Percentiles rank a stretch among this genome's conserved stretches.
phyloP scores from a whole-genome alignment of 179 eudicot genomes.

The Heliamphora pulchella region DNA sequence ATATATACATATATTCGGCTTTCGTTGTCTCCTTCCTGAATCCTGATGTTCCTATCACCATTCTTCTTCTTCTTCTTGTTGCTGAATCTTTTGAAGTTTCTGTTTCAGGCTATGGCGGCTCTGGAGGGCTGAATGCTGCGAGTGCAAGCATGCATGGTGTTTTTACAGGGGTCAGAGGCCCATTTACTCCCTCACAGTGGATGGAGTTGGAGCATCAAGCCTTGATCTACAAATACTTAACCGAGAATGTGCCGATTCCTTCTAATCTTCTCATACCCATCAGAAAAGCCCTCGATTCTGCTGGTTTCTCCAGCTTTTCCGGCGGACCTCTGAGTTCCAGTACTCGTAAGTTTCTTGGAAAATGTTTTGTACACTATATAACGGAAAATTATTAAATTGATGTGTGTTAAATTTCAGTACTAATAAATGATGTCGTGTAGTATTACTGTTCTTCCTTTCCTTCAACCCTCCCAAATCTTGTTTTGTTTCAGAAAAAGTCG shows the following conservation, averaged over 20 bases:
- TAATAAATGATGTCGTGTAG: too few relatives aligned
- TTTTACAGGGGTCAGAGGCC: slow-evolving; percentile 49
- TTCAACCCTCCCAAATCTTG: too few relatives aligned
- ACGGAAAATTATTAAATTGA: too few relatives aligned
- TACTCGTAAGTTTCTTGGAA: slow-evolving; percentile 43
- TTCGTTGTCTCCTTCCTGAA: not conserved
- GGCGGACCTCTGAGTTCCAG: slow-evolving; percentile 41
- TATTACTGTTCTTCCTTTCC: too few relatives aligned
- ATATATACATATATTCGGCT: not conserved
- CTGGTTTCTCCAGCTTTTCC: slow-evolving; percentile 41
- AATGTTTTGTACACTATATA: too few relatives aligned
- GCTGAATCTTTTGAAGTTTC: slow-evolving; percentile 11
- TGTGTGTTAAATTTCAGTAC: too few relatives aligned
- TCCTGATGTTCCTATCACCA: not conserved
- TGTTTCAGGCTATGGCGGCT: slow-evolving; percentile 38
- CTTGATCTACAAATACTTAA: slow-evolving; percentile 73
- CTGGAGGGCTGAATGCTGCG: slow-evolving; percentile 12
- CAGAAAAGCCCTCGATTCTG: slow-evolving; percentile 60
- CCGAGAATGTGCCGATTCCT: slow-evolving; percentile 69
- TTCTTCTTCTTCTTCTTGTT: not conserved
- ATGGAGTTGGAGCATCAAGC: slow-evolving; percentile 87
- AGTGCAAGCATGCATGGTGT: slow-evolving; percentile 32
- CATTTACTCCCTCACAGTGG: slow-evolving; percentile 83
- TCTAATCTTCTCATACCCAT: slow-evolving; percentile 69
- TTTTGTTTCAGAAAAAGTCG: too few relatives aligned